Evolutionary conservation across 2,329 filamentous ascomycete genomes (phyloP), one percentile per base, ranked within the genome.

Genomic region (Penicillium corylophilum): DNA sequence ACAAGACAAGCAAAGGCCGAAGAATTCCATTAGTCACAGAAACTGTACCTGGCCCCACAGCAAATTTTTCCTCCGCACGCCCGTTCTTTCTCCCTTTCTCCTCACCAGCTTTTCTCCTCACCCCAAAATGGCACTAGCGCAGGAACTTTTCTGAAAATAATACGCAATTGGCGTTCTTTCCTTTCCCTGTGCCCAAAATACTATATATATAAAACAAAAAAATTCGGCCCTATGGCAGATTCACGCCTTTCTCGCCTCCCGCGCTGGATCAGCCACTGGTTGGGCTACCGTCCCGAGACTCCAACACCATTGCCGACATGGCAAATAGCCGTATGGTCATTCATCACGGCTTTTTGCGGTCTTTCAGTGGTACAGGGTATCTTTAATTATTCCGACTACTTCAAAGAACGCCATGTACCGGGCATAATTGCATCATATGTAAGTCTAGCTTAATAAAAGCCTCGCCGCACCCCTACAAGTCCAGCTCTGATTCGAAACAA

Each of bases 391-490:
- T 64, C 64, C 1, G 44, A 60, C 12, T 65, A 65, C 31, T 66
- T 66, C 42, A 55, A 40, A 8, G 48, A 54, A 1, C 63, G 64
- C 8, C 47, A 62, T 43, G 64, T 66, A 1, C 64, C 64, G 0
- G 62, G 61, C 1, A 65, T 66, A 18, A 44, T 66, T 29, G 63
- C 64, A 2, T 66, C 64, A 13, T 66, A 59, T 42, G 63, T 66
- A 47, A 53, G 64, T 56, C 18, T 1, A 26, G 8, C 24, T 26
- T 26, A 5, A 8, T 8, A 31, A 31, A 31, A 15, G 29, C 12
- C 12, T 18, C 12, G 12, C n/a, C 8, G 5, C 38, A 39, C 22
- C 13, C 22, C 23, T 41, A 18, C 33, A 16, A 2, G 2, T 6
- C 29, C 44, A 5, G 26, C 22, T 38, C 44, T 38, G 35, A 48